Evolutionary conservation across 2,329 filamentous ascomycete species (phyloP), one percentile per base, ranked within the genome.

Genomic region (Hansfordia pulvinata): DNA sequence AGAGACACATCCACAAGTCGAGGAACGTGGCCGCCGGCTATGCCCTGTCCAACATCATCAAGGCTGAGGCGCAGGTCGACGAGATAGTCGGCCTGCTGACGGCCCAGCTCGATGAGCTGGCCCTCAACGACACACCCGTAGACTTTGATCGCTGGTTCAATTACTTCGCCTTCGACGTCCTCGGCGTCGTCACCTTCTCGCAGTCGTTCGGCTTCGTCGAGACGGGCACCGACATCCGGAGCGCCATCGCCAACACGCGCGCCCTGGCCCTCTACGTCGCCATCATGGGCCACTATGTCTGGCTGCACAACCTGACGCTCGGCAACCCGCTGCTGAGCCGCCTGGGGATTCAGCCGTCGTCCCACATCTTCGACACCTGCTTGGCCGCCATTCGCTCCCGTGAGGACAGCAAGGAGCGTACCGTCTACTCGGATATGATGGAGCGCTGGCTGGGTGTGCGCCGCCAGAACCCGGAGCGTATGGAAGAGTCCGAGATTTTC

Each of bases 21-120:
- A 46, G 42, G 18, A 49, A 52, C 28, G 27, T 56, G 5, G 40
- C 49, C 16, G 28, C 42, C 8, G 46, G 41, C 5, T 53, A 49
- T 25, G 35, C 46, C 3, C 36, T 49, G 6, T 54, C 34, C 49
- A 57, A 35, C 24, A 19, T 42, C 6, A 23, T 43, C 6, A 33
- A 37, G 21, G 30, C 29, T 4, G 40, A 46, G 26, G 23, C 24
- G 2, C 17, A 24, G 19, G 36, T 46, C 11, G 30, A 37, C 19
- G 9, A 15, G 2, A 31, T 30, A n/a, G 30, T 44, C 12, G 32
- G 21, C 7, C 20, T 29, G 2, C 28, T 43, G 3, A 28, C 38
- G 4, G 25, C 26, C 34, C 39, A 34, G 33, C 27, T 44, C 11
- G 38, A 42, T 23, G 22, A 25, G 14, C 30, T 35, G 23, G 27